phyloP scores from a whole-genome alignment of 495 filamentous ascomycete genomes.

The Penicillium steckii region DNA sequence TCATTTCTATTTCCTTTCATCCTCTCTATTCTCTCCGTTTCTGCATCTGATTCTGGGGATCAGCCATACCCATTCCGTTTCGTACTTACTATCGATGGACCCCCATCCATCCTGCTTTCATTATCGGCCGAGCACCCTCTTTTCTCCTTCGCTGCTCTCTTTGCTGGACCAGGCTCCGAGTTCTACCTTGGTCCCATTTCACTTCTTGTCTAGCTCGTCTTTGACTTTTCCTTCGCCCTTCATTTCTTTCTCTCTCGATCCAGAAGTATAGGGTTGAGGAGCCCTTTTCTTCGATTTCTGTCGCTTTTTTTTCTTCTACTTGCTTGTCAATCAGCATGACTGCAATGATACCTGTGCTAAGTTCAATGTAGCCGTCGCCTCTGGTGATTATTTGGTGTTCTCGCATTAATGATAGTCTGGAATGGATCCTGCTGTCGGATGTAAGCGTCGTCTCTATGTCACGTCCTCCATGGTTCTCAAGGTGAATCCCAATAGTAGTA shows the following conservation, averaged over 20 bases:
- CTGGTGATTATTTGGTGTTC: constrained; percentile 3
- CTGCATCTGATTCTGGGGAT: constrained; percentile 29
- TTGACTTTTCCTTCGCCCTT: not conserved
- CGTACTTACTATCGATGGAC: constrained; percentile 11
- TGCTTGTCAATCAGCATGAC: constrained; percentile 31
- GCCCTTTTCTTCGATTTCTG: constrained; percentile 10
- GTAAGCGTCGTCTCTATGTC: too few species aligned
- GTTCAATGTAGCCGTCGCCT: constrained; percentile 21
- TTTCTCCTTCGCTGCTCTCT: constrained; percentile 14
- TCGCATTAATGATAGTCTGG: not conserved
- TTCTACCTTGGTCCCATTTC: constrained; percentile 22
- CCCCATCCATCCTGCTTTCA: constrained; percentile 11
- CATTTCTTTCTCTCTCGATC: constrained; percentile 11
- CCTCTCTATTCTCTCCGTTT: constrained; percentile 9
- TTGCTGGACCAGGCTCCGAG: constrained; percentile 27
- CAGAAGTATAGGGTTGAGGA: constrained; percentile 6
- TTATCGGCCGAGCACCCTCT: constrained; percentile 7
- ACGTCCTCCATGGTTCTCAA: not conserved
- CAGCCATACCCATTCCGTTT: constrained; percentile 26
- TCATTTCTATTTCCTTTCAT: constrained; percentile 5
- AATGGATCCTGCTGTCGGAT: not conserved
- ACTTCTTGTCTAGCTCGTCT: not conserved
- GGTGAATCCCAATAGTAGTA: not conserved
- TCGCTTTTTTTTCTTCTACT: constrained; percentile 18
- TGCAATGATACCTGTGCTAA: constrained; percentile 43